Evolutionary conservation across 2,329 filamentous ascomycete species (phyloP), one percentile per base, ranked within the genome.

Genomic region (Rhytidhysteron rufulum): DNA sequence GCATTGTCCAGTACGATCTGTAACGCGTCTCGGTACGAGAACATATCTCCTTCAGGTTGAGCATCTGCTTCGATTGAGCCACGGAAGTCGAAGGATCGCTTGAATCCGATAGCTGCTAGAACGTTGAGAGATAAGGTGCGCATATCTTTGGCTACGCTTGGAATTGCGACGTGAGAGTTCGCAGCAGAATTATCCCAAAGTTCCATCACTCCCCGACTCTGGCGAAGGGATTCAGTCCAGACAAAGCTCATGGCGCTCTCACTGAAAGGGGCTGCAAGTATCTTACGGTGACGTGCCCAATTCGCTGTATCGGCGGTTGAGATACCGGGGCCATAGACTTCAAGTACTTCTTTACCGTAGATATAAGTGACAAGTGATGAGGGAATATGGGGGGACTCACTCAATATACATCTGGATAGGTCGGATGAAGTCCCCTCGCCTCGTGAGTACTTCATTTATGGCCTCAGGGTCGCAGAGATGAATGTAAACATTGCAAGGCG

Each of bases 151-250:
- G 47, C 7, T 40, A 48, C 3, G 48, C 45, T 21, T 20, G 39
- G 7, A 31, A 38, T 8, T 51, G 43, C 18, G n/a, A 32, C 35
- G 53, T 55, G 57, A 2, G 30, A 27, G 13, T 49, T 42, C 2
- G 47, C 36, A n/a, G n/a, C n/a, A 10, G 27, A 13, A 11, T 16
- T 22, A 6, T 33, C 29, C 51, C 50, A 57, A 5, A 21, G 40
- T 4, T 27, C 25, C 17, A 51, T 19, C 37, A 53, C 39, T 7
- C 50, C 37, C 19, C 36, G 29, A 0, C 82, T 75, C 65, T 88
- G 84, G 25, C 63, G 60, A 41, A 82, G 69, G 1, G 74, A 71
- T 55, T 85, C 79, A 11, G 65, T 64, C 65, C 80, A 86, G 2
- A 72, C 68, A 5, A 65, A 46, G 2, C 43, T 49, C 41, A 65